phyloP scores from a whole-genome alignment of 2,329 filamentous ascomycete genomes.

The Dactylellina leptospora region DNA sequence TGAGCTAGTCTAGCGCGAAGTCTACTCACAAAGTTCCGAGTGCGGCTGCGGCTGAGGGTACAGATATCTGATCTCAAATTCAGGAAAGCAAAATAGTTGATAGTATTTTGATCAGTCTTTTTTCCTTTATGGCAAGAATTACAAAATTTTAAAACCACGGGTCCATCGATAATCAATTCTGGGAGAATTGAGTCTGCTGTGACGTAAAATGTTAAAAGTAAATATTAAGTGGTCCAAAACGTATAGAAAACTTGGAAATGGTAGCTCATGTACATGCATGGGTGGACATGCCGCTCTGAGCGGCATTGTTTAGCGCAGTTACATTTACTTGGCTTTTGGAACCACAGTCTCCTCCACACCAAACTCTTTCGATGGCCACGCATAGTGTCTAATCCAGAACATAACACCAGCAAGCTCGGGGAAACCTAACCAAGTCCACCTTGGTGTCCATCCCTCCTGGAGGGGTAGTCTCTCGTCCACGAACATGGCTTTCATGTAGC shows the following conservation, averaged over 20 bases:
- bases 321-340: constrained; percentile 1
- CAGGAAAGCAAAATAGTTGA: not conserved
- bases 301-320: not conserved
- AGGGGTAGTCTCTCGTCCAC: constrained; percentile 41
- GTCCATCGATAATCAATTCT: not conserved
- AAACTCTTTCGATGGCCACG: constrained; percentile 15
- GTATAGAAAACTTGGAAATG: not conserved
- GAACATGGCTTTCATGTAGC: constrained; percentile 28
- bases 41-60: constrained; percentile 2
- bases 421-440: constrained; percentile 12
- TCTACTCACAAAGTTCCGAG: not conserved
- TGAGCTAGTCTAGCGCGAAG: not conserved
- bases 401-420: constrained; percentile 6
- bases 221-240: not conserved
- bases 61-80: not conserved
- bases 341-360: not conserved
- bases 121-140: too few species aligned
- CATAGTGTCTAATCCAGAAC: constrained; percentile 12
- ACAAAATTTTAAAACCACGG: not conserved
- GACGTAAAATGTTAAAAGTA: not conserved
- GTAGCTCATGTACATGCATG: not conserved
- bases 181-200: not conserved
- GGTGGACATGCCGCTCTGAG: not conserved
- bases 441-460: constrained; percentile 14
- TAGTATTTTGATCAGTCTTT: too few species aligned